Base-by-base conservation (phyloP, 108 stramenopile species). In the Skeletonema menzelii region DNA sequence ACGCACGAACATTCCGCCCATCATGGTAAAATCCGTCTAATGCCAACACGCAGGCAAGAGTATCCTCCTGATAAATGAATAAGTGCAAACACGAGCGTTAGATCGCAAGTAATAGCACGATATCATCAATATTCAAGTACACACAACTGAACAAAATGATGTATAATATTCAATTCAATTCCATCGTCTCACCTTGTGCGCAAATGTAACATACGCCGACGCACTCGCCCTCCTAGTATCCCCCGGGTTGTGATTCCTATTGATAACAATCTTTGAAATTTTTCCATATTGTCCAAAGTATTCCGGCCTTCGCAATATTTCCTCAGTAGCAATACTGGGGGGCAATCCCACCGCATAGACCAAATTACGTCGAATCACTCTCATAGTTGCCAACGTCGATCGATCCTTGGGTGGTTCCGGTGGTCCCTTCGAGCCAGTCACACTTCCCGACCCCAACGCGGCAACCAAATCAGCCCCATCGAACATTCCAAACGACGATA, bases 241-340 rank as follows among this genome's bases (percentile, higher is more conserved):
- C 8, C 90, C 87, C 38, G 83, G 77, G 59, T 85, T 85, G 61
- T 91, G 81, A 69, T 85, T 95, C 38, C 95, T 81, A 75, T 97
- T 96, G 7, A 97, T 71, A 17, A 96, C 95, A 82, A 99, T 97
- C 86, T 99, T 99, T 47, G 88, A 77, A 73, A 98, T 95, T 68
- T 87, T 95, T 31, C 98, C 97, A 75, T 98, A 98, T 75, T 98
- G 98, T 31, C 98, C 98, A 75, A 99, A 98, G 69, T 95, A 97
- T 65, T 97, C 97, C 7, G 97, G 83, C 65, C 84, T 92, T 30
- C 89, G 83, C 47, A 99, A 82, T 19, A 73, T 84, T 20, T 99
- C 98, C 72, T 97, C 96, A 10, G 75, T 85, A 11, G 92, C 92
- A 53, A 95, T 86, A 57, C 62, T 70, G 8, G 96, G 79, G 27